A percentile compares a stretch with the other conserved stretches of the same genome.
These are phyloP conservation scores for Neopestalotiopsis clavispora DNA, from an alignment of 2,329 filamentous ascomycete species.

Conservation along the genomic window DNA sequence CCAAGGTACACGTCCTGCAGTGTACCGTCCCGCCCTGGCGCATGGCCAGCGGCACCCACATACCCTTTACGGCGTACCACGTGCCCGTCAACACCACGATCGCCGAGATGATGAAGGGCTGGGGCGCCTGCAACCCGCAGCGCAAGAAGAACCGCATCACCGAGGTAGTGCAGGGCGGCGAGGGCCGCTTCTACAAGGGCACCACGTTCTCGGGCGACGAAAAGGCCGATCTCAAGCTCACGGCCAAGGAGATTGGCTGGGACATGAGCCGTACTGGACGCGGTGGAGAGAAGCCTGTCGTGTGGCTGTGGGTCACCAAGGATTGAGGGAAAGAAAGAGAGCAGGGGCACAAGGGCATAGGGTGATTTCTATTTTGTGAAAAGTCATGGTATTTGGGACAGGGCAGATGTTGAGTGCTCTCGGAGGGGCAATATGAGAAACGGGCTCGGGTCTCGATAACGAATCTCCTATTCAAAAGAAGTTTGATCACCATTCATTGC, in stretches of 20 bases:
- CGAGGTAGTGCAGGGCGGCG: conserved; percentile 59
- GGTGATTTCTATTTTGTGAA: background rate
- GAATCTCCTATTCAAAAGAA: too few species aligned
- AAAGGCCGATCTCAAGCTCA: conserved; percentile 50
- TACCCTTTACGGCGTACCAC: conserved; percentile 54
- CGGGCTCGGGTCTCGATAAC: too few species aligned
- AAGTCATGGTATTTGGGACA: background rate
- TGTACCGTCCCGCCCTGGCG: conserved; percentile 58
- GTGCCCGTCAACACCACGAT: conserved; percentile 59
- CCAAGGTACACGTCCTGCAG: conserved; percentile 64
- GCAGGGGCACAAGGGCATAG: background rate
- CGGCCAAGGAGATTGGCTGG: conserved; percentile 64
- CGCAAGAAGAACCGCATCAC: conserved; percentile 60
- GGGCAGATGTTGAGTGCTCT: background rate
- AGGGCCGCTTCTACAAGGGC: conserved; percentile 65
- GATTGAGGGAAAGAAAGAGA: conserved; percentile 37
- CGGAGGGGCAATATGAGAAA: too few species aligned
- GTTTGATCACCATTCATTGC: too few species aligned
- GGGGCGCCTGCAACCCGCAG: conserved; percentile 58
- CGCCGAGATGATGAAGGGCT: conserved; percentile 60
- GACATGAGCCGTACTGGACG: conserved; percentile 53
- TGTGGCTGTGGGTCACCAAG: conserved; percentile 66
- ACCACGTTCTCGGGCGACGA: conserved; percentile 56
- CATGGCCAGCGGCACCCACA: conserved; percentile 43
- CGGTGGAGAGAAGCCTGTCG: conserved; percentile 54